A percentile compares a stretch with the other conserved stretches of the same genome.
These are phyloP conservation scores for Hypsizygus ulmarius DNA, from an alignment of 1,284 basidiomycete genomes.

Conservation along the genomic window DNA sequence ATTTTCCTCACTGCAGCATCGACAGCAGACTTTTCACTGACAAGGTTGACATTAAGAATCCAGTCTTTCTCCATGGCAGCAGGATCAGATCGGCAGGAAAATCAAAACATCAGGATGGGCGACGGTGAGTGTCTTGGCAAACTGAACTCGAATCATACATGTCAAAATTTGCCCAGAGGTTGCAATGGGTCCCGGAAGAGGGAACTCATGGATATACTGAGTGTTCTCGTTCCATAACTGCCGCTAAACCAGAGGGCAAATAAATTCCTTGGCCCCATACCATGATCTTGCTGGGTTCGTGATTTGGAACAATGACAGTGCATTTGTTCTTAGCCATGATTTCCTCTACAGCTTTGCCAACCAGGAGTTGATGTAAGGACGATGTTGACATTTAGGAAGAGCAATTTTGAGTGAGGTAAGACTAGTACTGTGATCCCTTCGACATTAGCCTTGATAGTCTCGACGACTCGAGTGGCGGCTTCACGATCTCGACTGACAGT, in stretches of 20 bases:
- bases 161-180: conserved; percentile 76
- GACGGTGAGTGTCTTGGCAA: conserved; percentile 60
- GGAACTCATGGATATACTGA: conserved; percentile 77
- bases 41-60: conserved; percentile 77
- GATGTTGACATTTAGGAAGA: conserved; percentile 93
- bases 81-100: conserved; percentile 68
- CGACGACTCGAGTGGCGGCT: conserved; percentile 72
- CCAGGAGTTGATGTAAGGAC: no score
- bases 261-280: conserved; percentile 82
- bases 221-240: conserved; percentile 79
- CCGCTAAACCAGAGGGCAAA: conserved; percentile 71
- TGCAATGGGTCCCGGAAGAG: conserved; percentile 66
- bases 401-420: conserved; percentile 74
- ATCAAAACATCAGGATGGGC: conserved; percentile 63
- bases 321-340: conserved; percentile 84
- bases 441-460: conserved; percentile 68
- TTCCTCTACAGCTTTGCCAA: conserved; percentile 75
- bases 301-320: conserved; percentile 73
- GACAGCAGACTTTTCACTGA: conserved; percentile 78
- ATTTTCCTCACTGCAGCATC: conserved; percentile 74
- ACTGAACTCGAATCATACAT: conserved; percentile 74
- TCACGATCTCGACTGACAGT: conserved; percentile 80
- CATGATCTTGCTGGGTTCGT: conserved; percentile 73
- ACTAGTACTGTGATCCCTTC: conserved; percentile 56
- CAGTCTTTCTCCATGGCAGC: conserved; percentile 50